A percentile compares a stretch with the other conserved stretches of the same genome.
Conservation (phyloP, 2,329 filamentous ascomycete species). For the Trichoderma cornu-damae region DNA sequence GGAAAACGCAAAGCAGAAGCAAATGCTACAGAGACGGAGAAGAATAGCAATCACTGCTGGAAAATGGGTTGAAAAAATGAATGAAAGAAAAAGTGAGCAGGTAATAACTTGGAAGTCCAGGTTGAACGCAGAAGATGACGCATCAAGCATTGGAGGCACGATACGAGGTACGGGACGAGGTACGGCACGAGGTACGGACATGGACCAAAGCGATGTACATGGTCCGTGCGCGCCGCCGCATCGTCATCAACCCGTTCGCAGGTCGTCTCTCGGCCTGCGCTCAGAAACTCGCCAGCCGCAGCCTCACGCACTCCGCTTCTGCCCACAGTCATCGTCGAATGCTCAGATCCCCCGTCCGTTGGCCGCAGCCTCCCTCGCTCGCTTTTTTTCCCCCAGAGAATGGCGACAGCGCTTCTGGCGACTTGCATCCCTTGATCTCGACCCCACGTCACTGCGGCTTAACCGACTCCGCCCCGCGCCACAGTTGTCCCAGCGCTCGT, state of each 20-base stretch:
- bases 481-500: constrained; percentile 22
- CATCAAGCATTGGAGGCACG: background rate
- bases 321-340: background rate
- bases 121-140: background rate
- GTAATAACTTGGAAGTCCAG: background rate
- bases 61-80: background rate
- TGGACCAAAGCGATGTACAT: constrained; percentile 1
- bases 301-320: constrained; percentile 1
- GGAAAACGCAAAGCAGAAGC: background rate
- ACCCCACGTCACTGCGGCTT: constrained; percentile 16
- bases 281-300: constrained; percentile 14
- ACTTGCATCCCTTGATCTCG: constrained; percentile 19
- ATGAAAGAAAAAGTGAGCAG: background rate
- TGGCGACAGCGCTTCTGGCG: constrained; percentile 23
- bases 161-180: background rate
- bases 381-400: constrained; percentile 19
- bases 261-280: constrained; percentile 2
- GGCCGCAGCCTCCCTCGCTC: background rate
- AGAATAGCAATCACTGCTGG: background rate
- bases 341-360: background rate
- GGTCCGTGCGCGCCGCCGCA: constrained; percentile 20
- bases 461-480: constrained; percentile 19
- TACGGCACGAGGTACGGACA: background rate
- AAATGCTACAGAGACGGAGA: background rate
- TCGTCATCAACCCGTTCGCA: constrained; percentile 21